Evolutionary conservation across 1,139 yeast species (phyloP), one percentile per base, ranked within the genome.

Genomic region (Hansenula anomala): DNA sequence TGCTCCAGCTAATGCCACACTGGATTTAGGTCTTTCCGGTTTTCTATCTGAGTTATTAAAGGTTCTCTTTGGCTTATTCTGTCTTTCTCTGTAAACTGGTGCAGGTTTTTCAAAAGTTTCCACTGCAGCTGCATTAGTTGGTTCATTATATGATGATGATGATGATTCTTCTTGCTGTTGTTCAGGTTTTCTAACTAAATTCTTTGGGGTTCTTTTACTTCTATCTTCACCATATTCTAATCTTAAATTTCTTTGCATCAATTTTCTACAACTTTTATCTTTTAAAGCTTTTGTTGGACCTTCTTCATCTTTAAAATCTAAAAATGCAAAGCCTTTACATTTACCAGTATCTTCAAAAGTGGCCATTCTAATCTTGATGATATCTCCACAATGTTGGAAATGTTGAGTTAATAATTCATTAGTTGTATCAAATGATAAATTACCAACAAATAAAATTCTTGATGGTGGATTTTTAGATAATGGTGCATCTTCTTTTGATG

Each of bases 141-240:
- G 30, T 29, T 22, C 30, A 28, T 28, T 29, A 34, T 32, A 28
- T 38, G 30, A 6, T n/a, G 23, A 32, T 12, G 39, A 30, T 12
- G 24, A 15, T 28, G 17, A 26, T 28, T 22, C 31, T 32, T 30
- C 33, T 33, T 34, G 27, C 38, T 30, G 27, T 38, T 28, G 26
- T 32, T 32, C 29, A 49, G 52, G 41, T 45, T 18, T 55, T 57
- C 56, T 59, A 50, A 44, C 54, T 44, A 61, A 57, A 35, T 58
- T 56, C 36, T 64, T 68, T 42, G 83, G 83, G 34, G 72, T 69
- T 58, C 95, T 74, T 62, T 86, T 83, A 30, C 95, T 83, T 65
- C 98, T 74, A 60, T 92, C 97, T 63, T 92, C 96, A 49, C 98
- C 98, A 53, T 69, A 92, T 61, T 92, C 97, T 74, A 92, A 71